A percentile compares a stretch with the other conserved stretches of the same genome.
Conservation (phyloP, 768 basidiomycete species). For the Agaricus blazei region DNA sequence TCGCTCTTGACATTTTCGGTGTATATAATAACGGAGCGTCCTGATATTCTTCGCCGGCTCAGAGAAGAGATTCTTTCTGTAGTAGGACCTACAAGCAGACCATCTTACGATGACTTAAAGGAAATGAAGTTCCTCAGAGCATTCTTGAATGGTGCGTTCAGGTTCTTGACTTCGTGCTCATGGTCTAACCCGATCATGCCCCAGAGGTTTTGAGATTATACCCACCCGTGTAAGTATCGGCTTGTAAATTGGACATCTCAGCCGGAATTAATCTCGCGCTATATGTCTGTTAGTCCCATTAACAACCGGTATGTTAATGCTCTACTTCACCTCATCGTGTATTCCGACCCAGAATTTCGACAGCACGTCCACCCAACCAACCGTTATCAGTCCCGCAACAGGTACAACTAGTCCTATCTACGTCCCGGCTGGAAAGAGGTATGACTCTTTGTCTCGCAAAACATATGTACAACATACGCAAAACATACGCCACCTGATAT, state of each 20-base stretch:
- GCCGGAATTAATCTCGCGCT: too few relatives aligned
- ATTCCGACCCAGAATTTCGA: not conserved
- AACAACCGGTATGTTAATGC: slow-evolving; percentile 3
- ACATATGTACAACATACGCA: too few relatives aligned
- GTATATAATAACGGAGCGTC: slow-evolving; percentile 36
- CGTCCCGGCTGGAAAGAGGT: slow-evolving; percentile 16
- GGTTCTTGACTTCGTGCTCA: not conserved
- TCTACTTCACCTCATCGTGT: not conserved
- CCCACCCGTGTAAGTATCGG: slow-evolving; percentile 13
- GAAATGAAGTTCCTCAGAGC: slow-evolving; percentile 30
- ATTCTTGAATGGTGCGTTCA: slow-evolving; percentile 19
- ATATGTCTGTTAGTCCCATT: not conserved
- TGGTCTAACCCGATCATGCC: not conserved
- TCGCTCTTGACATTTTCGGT: slow-evolving; percentile 34
- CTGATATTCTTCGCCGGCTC: slow-evolving; percentile 26
- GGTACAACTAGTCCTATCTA: slow-evolving; percentile 20
- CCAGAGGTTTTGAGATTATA: slow-evolving; percentile 13
- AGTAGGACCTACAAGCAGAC: slow-evolving; percentile 27
- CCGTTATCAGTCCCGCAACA: slow-evolving; percentile 10
- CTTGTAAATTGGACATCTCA: too few relatives aligned
- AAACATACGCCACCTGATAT: not conserved
- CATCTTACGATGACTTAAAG: slow-evolving; percentile 37
- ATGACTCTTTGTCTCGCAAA: not conserved
- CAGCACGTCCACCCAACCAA: slow-evolving; percentile 14
- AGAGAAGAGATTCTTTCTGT: slow-evolving; percentile 30